These are phyloP conservation scores for Tricharina praecox DNA, from an alignment of 495 filamentous ascomycete species.

Conservation along the genomic window DNA sequence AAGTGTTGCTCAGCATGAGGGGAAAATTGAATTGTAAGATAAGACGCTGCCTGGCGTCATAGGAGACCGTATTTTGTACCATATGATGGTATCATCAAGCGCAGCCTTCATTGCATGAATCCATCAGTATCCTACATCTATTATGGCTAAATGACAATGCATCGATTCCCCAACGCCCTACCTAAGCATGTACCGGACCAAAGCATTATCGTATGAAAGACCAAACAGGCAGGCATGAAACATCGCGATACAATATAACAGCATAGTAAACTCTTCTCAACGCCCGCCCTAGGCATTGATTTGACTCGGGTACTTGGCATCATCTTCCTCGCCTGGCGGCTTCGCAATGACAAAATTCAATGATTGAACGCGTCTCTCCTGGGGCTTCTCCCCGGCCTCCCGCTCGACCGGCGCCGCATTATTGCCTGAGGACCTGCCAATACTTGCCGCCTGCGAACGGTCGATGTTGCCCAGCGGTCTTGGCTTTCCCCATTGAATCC, in stretches of 20 bases:
- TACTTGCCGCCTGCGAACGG: slow-evolving; percentile 17
- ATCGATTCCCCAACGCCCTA: too few relatives aligned
- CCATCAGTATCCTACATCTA: background rate
- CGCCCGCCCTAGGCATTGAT: slow-evolving; percentile 7
- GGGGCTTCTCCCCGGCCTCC: slow-evolving; percentile 5
- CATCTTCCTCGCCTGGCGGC: slow-evolving; percentile 66
- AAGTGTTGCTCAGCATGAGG: too few relatives aligned
- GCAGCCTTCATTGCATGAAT: too few relatives aligned
- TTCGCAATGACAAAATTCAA: slow-evolving; percentile 39
- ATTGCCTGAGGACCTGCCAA: slow-evolving; percentile 15
- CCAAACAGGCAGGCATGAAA: background rate
- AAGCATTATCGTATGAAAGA: background rate
- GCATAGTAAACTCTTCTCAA: background rate
- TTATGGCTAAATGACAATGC: too few relatives aligned
- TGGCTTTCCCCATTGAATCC: slow-evolving; percentile 81
- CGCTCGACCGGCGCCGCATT: slow-evolving; percentile 39
- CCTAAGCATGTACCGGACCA: too few relatives aligned
- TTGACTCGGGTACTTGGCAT: slow-evolving; percentile 28
- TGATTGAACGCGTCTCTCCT: slow-evolving; percentile 29
- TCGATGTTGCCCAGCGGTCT: slow-evolving; percentile 81
- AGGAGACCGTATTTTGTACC: background rate
- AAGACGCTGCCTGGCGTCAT: too few relatives aligned
- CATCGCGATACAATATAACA: background rate
- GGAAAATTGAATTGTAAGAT: slow-evolving; percentile 3
- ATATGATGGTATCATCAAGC: too few relatives aligned